These are phyloP conservation scores for Speleostelium caveatum DNA, from an alignment of 78 protist species.

Conservation along the genomic window DNA sequence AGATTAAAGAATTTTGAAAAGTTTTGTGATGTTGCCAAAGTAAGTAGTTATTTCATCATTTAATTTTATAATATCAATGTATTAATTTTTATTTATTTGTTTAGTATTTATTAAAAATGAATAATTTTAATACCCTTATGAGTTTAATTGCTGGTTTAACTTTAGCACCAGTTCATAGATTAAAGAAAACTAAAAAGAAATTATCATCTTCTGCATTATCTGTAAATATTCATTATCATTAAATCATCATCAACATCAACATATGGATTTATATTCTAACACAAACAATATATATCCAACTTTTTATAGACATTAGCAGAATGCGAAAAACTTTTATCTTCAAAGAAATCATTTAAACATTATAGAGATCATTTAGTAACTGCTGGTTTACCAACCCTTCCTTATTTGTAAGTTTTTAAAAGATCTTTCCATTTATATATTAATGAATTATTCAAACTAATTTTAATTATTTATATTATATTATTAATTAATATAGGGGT, in stretches of 20 bases:
- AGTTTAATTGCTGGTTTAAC: conserved; percentile 78
- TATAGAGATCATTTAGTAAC: conserved; percentile 59
- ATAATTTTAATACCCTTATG: conserved; percentile 79
- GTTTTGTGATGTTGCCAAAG: conserved; percentile 63
- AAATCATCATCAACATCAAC: not conserved
- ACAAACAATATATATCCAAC: not conserved
- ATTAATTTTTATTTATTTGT: not conserved
- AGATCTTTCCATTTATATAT: not conserved
- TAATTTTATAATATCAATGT: not conserved
- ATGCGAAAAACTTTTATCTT: conserved; percentile 62
- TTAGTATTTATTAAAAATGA: conserved; percentile 36
- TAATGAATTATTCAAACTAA: not conserved
- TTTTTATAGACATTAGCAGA: conserved; percentile 30
- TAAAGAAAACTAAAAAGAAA: conserved; percentile 68
- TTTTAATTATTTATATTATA: not conserved
- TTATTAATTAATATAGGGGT: conserved; percentile 28
- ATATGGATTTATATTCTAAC: too few relatives aligned
- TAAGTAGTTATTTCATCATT: not conserved
- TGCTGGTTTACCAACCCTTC: conserved; percentile 49
- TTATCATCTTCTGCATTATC: conserved; percentile 36
- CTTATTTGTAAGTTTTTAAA: conserved; percentile 42
- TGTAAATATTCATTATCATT: not conserved
- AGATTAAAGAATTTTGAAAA: conserved; percentile 64
- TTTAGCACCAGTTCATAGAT: conserved; percentile 69
- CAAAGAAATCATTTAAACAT: conserved; percentile 76